Evolutionary conservation across 2,329 filamentous ascomycete species (phyloP).

Genomic region (Tolypocladium tundrense): DNA sequence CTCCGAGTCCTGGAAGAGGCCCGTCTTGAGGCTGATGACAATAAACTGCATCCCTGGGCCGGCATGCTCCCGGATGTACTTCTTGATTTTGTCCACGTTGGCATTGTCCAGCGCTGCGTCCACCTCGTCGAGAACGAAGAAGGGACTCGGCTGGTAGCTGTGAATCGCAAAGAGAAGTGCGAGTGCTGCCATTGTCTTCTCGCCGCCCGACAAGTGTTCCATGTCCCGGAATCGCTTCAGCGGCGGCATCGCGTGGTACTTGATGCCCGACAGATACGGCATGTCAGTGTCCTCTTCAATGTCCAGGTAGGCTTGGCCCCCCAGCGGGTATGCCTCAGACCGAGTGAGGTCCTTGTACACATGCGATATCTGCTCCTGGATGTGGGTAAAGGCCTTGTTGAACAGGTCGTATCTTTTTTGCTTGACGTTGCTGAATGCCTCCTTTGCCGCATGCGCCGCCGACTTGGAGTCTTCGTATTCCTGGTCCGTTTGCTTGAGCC

Average conservation of each 20-base stretch:
- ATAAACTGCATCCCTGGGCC: conserved; percentile 98
- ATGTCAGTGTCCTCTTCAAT: conserved; percentile 92
- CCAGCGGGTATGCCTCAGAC: conserved; percentile 83
- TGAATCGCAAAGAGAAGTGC: conserved; percentile 96
- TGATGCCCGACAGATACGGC: conserved; percentile 89
- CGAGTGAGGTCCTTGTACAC: conserved; percentile 95
- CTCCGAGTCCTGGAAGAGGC: conserved; percentile 92
- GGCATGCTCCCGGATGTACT: conserved; percentile 89
- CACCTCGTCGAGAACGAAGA: conserved; percentile 97
- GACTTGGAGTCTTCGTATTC: conserved; percentile 81
- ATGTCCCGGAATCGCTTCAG: conserved; percentile 98
- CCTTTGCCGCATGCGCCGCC: conserved; percentile 62
- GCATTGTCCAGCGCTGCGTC: conserved; percentile 97
- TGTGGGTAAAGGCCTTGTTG: conserved; percentile 90
- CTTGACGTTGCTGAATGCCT: conserved; percentile 77
- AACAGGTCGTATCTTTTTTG: conserved; percentile 80
- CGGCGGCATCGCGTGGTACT: conserved; percentile 97
- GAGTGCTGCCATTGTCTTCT: conserved; percentile 97
- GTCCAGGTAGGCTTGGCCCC: conserved; percentile 79
- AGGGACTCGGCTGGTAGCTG: conserved; percentile 88
- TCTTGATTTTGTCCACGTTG: conserved; percentile 91
- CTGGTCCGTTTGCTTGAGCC: conserved; percentile 73
- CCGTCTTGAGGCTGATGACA: conserved; percentile 92
- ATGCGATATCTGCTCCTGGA: conserved; percentile 83
- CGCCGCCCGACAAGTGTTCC: conserved; percentile 93